Conservation (phyloP, 768 basidiomycete species). For the Psilocybe sp. region DNA sequence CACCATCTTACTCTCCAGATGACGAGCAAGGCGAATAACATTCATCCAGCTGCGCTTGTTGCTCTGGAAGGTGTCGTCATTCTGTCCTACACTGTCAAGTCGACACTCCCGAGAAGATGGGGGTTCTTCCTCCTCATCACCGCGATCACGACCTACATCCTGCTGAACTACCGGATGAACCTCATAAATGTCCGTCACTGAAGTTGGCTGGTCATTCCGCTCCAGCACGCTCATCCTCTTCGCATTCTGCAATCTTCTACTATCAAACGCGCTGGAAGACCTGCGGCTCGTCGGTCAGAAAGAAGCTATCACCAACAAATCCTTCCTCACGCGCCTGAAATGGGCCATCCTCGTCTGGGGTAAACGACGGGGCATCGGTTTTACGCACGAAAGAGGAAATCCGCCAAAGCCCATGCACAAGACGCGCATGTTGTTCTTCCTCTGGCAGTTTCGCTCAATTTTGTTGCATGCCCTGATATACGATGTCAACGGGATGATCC, state of each 20-base stretch:
- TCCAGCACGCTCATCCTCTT: slow-evolving; percentile 4
- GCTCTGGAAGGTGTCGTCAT: slow-evolving; percentile 9
- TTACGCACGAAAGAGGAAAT: slow-evolving; percentile 21
- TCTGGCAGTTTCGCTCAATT: slow-evolving; percentile 13
- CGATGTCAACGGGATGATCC: slow-evolving; percentile 18
- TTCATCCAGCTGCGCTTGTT: neutral
- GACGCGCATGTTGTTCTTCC: slow-evolving; percentile 17
- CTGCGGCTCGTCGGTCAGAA: slow-evolving; percentile 15
- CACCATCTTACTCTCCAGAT: too few relatives aligned
- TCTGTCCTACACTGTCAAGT: slow-evolving; percentile 12
- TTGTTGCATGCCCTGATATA: slow-evolving; percentile 13
- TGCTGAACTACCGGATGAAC: slow-evolving; percentile 11
- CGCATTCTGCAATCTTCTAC: slow-evolving; percentile 14
- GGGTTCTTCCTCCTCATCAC: slow-evolving; percentile 10
- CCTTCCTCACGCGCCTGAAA: slow-evolving; percentile 17
- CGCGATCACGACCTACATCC: slow-evolving; percentile 6
- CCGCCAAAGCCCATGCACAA: slow-evolving; percentile 16
- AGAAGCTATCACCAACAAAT: slow-evolving; percentile 7
- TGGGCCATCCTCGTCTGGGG: slow-evolving; percentile 22
- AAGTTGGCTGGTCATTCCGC: slow-evolving; percentile 4
- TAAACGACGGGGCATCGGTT: slow-evolving; percentile 26
- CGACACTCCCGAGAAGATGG: slow-evolving; percentile 8
- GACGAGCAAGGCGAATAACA: too few relatives aligned
- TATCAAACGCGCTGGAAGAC: slow-evolving; percentile 26
- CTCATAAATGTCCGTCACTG: slow-evolving; percentile 1